Base-by-base conservation (phyloP, 2,329 filamentous ascomycete species). In the Parafenestella ontariensis region DNA sequence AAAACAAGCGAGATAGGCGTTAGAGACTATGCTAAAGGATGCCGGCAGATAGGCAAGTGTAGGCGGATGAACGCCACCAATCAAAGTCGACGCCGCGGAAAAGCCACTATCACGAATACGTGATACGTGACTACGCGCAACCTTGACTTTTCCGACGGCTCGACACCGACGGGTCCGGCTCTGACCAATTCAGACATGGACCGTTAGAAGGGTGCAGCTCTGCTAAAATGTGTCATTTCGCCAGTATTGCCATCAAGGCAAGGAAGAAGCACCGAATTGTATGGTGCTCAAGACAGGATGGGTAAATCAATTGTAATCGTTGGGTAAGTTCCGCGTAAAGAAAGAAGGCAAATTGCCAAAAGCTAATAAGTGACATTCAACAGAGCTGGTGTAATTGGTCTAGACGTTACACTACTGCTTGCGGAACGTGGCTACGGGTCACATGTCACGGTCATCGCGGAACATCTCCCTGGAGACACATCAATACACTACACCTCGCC, bases 401-500 rank as follows among this genome's bases (percentile, higher is more conserved):
- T 64, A 17, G 61, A 64, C 39, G 56, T 61, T 33, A 58, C 58
- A 28, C 49, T 64, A 3, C 24, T 64, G 17, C 56, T 64, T n/a
- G 55, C 61, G 15, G 53, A 61, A 24, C 49, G 50, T 18, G 61
- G 61, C 31, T 57, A 57, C 39, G 58, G 61, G 4, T 20, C 41
- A n/a, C 44, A 46, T 15, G 56, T 57, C 20, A 61, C 55, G 3
- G 45, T 64, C 5, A 46, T 62, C 3, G 59, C 61, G 33, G 52
- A 62, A 45, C 53, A 64, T 45, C 11, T 64, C 15, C 61, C 61
- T 26, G 61, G 61, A 52, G 61, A 64, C 33, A 64, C 61, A 24
- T 58, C 56, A 5, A 54, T 58, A 46, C 51, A 62, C 24, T 64
- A 64, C 17, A 64, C 61, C 4, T 64, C 61, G n/a, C 61, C 61